These are phyloP conservation scores for Ustilago lituana DNA, from an alignment of 1,284 basidiomycete genomes.

Conservation along the genomic window DNA sequence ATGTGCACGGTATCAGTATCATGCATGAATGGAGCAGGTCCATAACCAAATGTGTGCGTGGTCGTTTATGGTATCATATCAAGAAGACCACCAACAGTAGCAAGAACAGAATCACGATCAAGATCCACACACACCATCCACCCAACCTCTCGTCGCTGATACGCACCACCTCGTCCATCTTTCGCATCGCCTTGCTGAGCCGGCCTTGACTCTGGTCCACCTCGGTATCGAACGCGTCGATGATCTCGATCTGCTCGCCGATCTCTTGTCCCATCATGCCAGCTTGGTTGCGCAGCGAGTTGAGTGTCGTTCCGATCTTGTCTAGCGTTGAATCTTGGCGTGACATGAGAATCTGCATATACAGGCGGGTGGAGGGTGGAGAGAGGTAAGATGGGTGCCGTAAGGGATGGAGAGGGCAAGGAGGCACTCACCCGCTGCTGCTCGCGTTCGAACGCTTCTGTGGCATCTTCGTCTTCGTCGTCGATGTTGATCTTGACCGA, in stretches of 20 bases:
- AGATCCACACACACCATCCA: conserved; percentile 66
- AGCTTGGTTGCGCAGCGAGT: conserved; percentile 58
- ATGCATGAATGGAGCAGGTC: no score
- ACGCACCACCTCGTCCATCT: conserved; percentile 62
- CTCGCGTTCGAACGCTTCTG: conserved; percentile 61
- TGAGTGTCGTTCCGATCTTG: conserved; percentile 58
- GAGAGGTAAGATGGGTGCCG: neutral
- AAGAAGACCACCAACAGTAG: conserved; percentile 47
- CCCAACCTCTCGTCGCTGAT: conserved; percentile 61
- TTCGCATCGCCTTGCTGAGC: conserved; percentile 54
- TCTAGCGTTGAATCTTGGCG: conserved; percentile 63
- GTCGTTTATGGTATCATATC: conserved; percentile 22
- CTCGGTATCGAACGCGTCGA: conserved; percentile 61
- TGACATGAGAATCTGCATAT: conserved; percentile 49
- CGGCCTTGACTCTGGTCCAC: conserved; percentile 59
- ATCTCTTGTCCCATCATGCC: conserved; percentile 63
- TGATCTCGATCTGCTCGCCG: conserved; percentile 62
- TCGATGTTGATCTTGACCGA: conserved; percentile 44
- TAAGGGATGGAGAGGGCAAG: neutral
- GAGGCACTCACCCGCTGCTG: conserved; percentile 59
- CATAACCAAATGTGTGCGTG: no score
- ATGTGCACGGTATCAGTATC: no score
- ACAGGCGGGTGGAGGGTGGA: neutral
- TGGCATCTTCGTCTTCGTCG: conserved; percentile 50
- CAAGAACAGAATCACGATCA: conserved; percentile 55